Percentiles rank a stretch among this genome's conserved stretches.
phyloP scores from a whole-genome alignment of 257 asterid genomes.

The Nicotiana benthamiana region DNA sequence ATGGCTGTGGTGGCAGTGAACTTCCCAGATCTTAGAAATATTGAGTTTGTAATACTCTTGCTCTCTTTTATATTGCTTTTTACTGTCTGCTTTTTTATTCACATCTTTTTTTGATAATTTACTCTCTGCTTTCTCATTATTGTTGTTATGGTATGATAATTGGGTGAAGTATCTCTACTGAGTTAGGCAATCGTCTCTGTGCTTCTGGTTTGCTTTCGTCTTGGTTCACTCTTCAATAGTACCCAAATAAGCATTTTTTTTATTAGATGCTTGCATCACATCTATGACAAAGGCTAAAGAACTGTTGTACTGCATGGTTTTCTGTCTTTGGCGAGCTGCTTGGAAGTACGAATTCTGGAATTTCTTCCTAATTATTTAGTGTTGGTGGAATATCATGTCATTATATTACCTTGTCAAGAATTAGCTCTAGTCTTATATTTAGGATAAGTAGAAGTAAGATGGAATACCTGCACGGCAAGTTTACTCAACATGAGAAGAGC shows the following conservation, averaged over 20 bases:
- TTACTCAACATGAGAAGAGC: too few species aligned
- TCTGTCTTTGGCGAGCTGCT: neutral
- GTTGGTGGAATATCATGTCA: neutral
- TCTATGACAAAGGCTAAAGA: neutral
- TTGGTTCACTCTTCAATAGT: neutral
- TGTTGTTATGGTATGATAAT: neutral
- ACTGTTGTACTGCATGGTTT: neutral
- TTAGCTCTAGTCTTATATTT: neutral
- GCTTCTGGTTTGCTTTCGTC: neutral
- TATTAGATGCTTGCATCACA: neutral
- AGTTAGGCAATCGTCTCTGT: neutral
- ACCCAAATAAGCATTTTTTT: neutral
- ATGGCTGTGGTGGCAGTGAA: slow-evolving; percentile 84
- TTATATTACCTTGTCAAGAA: neutral
- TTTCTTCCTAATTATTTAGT: neutral
- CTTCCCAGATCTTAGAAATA: slow-evolving; percentile 79
- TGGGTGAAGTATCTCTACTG: neutral
- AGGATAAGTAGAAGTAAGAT: too few species aligned
- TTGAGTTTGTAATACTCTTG: slow-evolving; percentile 69
- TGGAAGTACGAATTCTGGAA: neutral
- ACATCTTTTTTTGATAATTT: neutral
- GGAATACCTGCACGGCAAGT: too few species aligned
- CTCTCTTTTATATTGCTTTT: slow-evolving; percentile 1
- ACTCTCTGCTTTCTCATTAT: neutral
- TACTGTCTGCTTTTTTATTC: slow-evolving; percentile 4